Percentiles rank a stretch among this genome's conserved stretches.
Conservation (phyloP, 257 asterid species). For the Knoxia roxburghii region DNA sequence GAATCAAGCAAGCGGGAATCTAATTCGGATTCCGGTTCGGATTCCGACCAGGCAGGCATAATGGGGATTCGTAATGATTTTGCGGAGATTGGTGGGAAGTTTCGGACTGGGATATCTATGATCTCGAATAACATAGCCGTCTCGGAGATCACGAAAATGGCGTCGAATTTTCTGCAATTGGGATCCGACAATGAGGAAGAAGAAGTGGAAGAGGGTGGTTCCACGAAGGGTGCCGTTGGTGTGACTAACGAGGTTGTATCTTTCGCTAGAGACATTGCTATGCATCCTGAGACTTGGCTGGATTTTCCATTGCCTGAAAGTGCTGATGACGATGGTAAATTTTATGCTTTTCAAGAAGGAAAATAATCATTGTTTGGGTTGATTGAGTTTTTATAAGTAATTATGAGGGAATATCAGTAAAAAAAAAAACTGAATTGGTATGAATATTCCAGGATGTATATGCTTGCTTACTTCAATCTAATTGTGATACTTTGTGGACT, state of each 20-base stretch:
- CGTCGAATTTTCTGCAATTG: slow-evolving; percentile 74
- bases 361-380: neutral
- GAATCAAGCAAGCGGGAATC: neutral
- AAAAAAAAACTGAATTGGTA: neutral
- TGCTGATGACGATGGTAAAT: slow-evolving; percentile 43
- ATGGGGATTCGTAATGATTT: slow-evolving; percentile 76
- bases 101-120: slow-evolving; percentile 75
- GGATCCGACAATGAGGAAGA: slow-evolving; percentile 68
- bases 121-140: slow-evolving; percentile 75
- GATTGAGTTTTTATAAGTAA: neutral
- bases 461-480: neutral
- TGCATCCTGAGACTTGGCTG: slow-evolving; percentile 96
- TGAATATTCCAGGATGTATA: neutral
- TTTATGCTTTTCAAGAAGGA: too few relatives aligned
- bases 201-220: slow-evolving; percentile 21
- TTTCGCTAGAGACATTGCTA: slow-evolving; percentile 67
- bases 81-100: slow-evolving; percentile 91
- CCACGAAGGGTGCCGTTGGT: slow-evolving; percentile 53
- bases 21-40: slow-evolving; percentile 9
- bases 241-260: slow-evolving; percentile 79
- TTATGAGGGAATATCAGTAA: neutral
- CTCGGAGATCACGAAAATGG: slow-evolving; percentile 82
- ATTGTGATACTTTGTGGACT: neutral
- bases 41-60: slow-evolving; percentile 24
- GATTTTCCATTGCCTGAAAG: slow-evolving; percentile 68